Conservation (phyloP, 345 rosid genomes). For the Populus nigra region DNA sequence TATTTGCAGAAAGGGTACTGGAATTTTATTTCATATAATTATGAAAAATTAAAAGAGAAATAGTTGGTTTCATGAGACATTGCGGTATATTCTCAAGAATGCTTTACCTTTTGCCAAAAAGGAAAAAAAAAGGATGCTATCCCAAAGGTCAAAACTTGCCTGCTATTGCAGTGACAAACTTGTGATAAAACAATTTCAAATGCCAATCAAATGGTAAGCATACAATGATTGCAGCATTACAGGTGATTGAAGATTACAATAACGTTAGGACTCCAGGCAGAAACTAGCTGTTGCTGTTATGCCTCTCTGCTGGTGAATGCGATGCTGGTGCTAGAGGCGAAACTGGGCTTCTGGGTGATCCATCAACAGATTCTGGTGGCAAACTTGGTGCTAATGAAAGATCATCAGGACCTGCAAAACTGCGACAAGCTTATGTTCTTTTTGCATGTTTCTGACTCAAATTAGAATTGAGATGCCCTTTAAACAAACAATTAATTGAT, state of each 20-base stretch:
- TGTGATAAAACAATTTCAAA: neutral
- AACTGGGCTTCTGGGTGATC: slow-evolving; percentile 22
- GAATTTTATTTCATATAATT: neutral
- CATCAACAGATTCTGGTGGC: slow-evolving; percentile 17
- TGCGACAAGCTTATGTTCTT: neutral
- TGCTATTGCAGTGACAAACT: neutral
- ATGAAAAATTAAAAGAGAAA: neutral
- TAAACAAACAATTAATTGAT: neutral
- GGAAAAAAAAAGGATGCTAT: neutral
- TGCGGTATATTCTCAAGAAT: neutral
- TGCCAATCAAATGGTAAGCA: neutral
- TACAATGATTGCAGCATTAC: neutral
- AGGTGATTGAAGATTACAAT: neutral
- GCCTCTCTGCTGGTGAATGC: neutral
- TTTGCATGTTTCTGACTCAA: neutral
- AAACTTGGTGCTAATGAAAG: slow-evolving; percentile 12
- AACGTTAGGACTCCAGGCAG: slow-evolving; percentile 13
- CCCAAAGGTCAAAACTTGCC: neutral
- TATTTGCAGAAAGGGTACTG: neutral
- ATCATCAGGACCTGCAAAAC: slow-evolving; percentile 29
- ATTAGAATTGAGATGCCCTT: neutral
- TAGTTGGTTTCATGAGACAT: neutral
- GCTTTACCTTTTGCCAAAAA: neutral
- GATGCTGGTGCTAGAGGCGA: slow-evolving; percentile 24
- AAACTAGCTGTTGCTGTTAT: neutral